Base-by-base conservation (phyloP, 2,329 filamentous ascomycete species). In the Clonostachys chloroleuca region DNA sequence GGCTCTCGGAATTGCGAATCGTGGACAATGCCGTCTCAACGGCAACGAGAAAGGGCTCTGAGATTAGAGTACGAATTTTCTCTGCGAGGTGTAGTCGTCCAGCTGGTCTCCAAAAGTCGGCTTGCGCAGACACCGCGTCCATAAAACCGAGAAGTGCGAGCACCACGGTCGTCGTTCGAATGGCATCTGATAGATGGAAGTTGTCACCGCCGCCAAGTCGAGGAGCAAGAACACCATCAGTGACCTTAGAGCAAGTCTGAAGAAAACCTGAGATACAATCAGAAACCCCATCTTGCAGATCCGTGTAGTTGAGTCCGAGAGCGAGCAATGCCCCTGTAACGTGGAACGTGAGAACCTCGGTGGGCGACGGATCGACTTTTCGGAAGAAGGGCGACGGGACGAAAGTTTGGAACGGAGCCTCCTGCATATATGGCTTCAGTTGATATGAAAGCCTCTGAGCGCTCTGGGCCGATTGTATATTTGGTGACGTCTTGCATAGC, bases 91-190 rank as follows among this genome's bases (percentile, higher is more conserved):
- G 75, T 30, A 95, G 68, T 46, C 91, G 83, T 54, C 94, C 87
- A 4, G 81, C 78, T 2, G 86, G 74, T 49, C 73, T 83, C 90
- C 92, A 99, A 57, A 96, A 92, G 51, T 85, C 80, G 10, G 86
- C 81, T 60, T 92, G 83, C 6, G 83, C 81, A 5, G 91, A 84
- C 5, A 87, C 85, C 18, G 91, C 92, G 59, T 92, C 83, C 45
- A 99, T 69, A 61, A 99, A 96, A 0, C 94, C 95, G 20, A 96
- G 69, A n/a, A 99, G 72, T 0, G 92, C 92, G 43, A 95, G 81
- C 7, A 87, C 82, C 53, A 96, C 81, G 16, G 87, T 89, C 45
- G 90, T 82, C 45, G 87, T 81, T 30, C 82, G 75, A 47, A 86
- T 73, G 45, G 84, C 82, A 57, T 88, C 83, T 47, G 86, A 83